Conservation (phyloP, 2,329 filamentous ascomycete species). For the Cryphonectria naterciae region DNA sequence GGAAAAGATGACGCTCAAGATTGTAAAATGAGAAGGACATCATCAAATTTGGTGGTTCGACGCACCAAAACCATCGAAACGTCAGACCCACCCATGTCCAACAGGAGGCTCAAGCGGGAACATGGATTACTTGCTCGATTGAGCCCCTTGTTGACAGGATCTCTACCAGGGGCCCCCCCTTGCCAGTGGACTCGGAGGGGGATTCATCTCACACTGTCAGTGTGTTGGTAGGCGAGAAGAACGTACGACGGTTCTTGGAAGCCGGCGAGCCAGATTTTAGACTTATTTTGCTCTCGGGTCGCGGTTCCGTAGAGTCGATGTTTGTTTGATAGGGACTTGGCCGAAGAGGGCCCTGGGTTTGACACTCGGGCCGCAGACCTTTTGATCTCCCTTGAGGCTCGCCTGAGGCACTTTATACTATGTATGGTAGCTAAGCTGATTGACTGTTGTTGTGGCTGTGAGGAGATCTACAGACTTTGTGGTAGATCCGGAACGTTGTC, state of each 20-base stretch:
- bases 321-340: neutral
- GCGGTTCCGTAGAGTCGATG: neutral
- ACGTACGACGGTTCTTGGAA: neutral
- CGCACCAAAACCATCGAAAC: slow-evolving; percentile 7
- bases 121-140: neutral
- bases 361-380: neutral
- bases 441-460: neutral
- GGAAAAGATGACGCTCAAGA: neutral
- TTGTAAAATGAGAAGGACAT: neutral
- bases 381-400: neutral
- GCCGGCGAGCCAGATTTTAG: neutral
- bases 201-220: neutral
- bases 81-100: slow-evolving; percentile 12
- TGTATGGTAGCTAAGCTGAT: neutral
- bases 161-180: neutral
- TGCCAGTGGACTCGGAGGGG: neutral
- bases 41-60: neutral
- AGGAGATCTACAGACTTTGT: neutral
- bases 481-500: neutral
- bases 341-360: neutral
- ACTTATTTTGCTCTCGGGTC: neutral
- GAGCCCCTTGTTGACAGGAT: neutral
- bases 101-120: slow-evolving; percentile 7
- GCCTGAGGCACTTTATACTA: neutral
- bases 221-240: slow-evolving; percentile 5